Percentiles rank a stretch among this genome's conserved stretches.
These are phyloP conservation scores for Perkinsus chesapeaki DNA, from an alignment of 169 alveolate genomes.

Conservation along the genomic window DNA sequence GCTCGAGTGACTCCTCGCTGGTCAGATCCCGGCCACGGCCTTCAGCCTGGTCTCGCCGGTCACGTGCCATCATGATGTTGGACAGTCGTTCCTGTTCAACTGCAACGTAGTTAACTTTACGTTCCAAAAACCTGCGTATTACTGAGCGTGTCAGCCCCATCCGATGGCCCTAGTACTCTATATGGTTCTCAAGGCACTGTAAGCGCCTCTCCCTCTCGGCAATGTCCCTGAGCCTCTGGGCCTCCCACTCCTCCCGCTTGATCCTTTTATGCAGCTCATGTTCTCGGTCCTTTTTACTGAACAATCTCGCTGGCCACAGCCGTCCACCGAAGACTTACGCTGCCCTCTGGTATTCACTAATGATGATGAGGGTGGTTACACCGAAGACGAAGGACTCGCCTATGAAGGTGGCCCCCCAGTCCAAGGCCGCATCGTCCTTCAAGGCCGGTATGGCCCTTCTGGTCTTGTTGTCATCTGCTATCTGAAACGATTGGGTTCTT, in stretches of 20 bases:
- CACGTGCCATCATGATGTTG: neutral
- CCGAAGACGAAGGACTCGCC: neutral
- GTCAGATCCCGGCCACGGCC: neutral
- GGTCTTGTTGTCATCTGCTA: neutral
- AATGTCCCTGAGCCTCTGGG: neutral
- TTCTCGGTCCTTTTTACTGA: neutral
- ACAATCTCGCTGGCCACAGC: neutral
- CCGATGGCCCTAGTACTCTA: neutral
- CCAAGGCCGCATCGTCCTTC: neutral
- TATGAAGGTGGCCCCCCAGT: neutral
- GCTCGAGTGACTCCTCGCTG: neutral
- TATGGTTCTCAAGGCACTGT: neutral
- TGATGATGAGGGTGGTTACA: neutral
- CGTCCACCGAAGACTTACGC: neutral
- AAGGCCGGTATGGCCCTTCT: neutral
- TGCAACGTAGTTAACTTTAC: neutral
- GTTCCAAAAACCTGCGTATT: neutral
- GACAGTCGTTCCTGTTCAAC: neutral
- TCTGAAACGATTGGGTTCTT: neutral
- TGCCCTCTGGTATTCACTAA: neutral
- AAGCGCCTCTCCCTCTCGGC: neutral
- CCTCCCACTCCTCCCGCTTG: neutral
- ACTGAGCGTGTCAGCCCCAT: neutral
- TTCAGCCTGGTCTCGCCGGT: neutral
- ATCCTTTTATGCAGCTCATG: neutral